Percentiles rank a stretch among this genome's conserved stretches.
Conservation (phyloP, 257 asterid species). For the Lithospermum erythrorhizon region DNA sequence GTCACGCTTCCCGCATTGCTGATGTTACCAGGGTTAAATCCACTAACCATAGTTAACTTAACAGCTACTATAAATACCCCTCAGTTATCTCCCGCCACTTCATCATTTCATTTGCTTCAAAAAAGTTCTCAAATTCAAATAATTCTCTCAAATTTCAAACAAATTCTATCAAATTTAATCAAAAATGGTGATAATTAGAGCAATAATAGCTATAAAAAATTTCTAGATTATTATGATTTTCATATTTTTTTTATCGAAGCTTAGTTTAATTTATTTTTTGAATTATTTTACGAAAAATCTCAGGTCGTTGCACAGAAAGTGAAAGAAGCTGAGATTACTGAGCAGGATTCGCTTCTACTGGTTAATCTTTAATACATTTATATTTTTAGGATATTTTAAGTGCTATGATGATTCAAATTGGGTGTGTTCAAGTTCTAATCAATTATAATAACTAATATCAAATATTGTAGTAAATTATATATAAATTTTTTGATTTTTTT, state of each 20-base stretch:
- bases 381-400: not conserved
- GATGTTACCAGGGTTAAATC: not conserved
- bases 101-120: too few species aligned
- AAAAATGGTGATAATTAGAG: not conserved
- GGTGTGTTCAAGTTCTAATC: not conserved
- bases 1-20: too few species aligned
- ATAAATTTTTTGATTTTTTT: too few species aligned
- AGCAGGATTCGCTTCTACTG: constrained; percentile 92
- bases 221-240: not conserved
- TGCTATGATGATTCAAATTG: too few species aligned
- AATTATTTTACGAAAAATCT: constrained; percentile 4
- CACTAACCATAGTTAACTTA: not conserved
- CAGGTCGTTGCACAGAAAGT: constrained; percentile 85
- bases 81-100: not conserved
- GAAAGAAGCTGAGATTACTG: constrained; percentile 81
- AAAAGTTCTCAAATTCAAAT: not conserved
- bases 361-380: constrained; percentile 21
- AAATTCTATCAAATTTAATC: not conserved
- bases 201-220: too few species aligned
- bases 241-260: too few species aligned
- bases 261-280: not conserved
- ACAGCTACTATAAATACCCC: not conserved
- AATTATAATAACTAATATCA: too few species aligned
- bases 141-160: not conserved
- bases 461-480: too few species aligned